These are phyloP conservation scores for Candida ficus DNA, from an alignment of 805 yeast species.

Conservation along the genomic window DNA sequence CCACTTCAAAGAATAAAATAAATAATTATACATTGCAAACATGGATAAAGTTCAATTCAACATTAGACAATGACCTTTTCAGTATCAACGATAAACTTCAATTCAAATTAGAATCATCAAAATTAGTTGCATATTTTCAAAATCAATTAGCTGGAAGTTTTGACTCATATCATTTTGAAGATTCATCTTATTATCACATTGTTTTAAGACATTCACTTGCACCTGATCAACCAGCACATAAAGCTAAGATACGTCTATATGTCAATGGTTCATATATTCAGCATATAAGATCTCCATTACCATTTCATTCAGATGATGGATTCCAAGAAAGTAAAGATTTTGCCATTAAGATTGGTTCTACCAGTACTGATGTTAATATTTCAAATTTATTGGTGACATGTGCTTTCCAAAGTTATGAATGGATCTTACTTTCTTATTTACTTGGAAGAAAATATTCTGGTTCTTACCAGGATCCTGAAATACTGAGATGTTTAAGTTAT, in stretches of 20 bases:
- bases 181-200: conserved; percentile 16
- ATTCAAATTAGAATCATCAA: conserved; percentile 30
- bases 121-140: conserved; percentile 23
- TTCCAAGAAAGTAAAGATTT: neutral
- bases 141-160: conserved; percentile 7
- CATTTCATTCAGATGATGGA: conserved; percentile 9
- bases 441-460: conserved; percentile 49
- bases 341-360: conserved; percentile 8
- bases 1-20: neutral
- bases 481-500: conserved; percentile 37
- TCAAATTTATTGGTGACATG: conserved; percentile 36
- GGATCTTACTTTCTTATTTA: conserved; percentile 44
- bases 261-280: conserved; percentile 18
- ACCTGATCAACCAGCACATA: conserved; percentile 7
- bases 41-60: conserved; percentile 26
- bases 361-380: conserved; percentile 11
- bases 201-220: conserved; percentile 15
- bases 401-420: conserved; percentile 36
- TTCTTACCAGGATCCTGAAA: conserved; percentile 32
- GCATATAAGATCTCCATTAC: conserved; percentile 17
- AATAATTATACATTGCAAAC: conserved; percentile 23
- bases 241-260: conserved; percentile 16
- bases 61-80: conserved; percentile 25
- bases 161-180: conserved; percentile 17
- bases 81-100: conserved; percentile 16